Base-by-base conservation (phyloP, 371 early-diverging fungal genomes). In the Sporodiniella umbellata region DNA sequence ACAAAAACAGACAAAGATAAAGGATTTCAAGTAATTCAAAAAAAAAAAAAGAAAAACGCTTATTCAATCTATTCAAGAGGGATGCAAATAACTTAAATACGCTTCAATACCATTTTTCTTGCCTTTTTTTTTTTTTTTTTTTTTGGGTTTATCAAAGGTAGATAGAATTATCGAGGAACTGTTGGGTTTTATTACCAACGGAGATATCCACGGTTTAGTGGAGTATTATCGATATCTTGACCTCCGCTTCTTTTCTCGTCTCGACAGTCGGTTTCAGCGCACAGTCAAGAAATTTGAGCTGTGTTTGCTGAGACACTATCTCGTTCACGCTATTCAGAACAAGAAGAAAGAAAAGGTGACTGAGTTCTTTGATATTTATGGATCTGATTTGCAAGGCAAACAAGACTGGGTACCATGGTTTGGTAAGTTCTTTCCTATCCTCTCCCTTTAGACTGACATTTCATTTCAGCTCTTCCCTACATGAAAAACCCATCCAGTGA, bases 341-440 rank as follows among this genome's bases (percentile, higher is more conserved):
- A 85, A 81, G 54, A 64, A 68, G 43, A 54, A 68, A 43, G 83
- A 80, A 12, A 82, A 78, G 39, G 73, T 85, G 3, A 61, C 72
- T 30, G 86, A 83, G 47, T 85, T 83, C 47, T 81, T 85, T 55
- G 84, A 83, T 44, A 53, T 64, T 3, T 81, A 74, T 62, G 84
- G 84, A 18, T 59, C 80, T 26, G 84, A 83, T 39, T 57, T 85
- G 31, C 78, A 81, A 40, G 78, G 72, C 5, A 80, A 78, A 48
- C 51, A 76, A 3, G 84, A 83, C 50, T 85, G 86, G 86, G 60
- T 80, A 25, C 72, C 78, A 40, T 85, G 86, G 86, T 85, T 85
- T 64, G 82, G 85, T 85, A 66, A 64, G 58, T 33, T 2, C 42
- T 15, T 40, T 8, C 39, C 15, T 7, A 4, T 33, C 12, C 8